A percentile compares a stretch with the other conserved stretches of the same genome.
Conservation (phyloP, 768 basidiomycete genomes). For the Lepiota brunneoincarnata region DNA sequence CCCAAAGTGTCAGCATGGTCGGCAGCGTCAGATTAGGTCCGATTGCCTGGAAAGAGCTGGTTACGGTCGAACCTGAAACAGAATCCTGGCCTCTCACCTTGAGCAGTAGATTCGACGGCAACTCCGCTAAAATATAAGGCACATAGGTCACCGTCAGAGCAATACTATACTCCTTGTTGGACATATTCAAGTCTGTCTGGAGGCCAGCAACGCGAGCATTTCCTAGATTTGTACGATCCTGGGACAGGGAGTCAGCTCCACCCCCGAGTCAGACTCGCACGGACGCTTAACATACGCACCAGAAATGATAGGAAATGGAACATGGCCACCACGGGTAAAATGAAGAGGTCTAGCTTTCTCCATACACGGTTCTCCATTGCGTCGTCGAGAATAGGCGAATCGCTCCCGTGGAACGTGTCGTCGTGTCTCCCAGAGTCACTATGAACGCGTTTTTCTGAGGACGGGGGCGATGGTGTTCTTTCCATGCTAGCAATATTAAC, state of each 20-base stretch:
- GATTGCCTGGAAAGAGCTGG: constrained; percentile 31
- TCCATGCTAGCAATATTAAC: constrained; percentile 18
- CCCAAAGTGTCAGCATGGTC: constrained; percentile 63
- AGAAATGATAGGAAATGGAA: constrained; percentile 56
- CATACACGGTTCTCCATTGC: constrained; percentile 40
- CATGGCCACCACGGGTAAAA: constrained; percentile 46
- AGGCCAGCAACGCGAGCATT: constrained; percentile 65
- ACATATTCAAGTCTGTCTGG: constrained; percentile 50
- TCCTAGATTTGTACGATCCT: constrained; percentile 55
- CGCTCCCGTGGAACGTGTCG: constrained; percentile 18
- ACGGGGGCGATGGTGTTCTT: constrained; percentile 20
- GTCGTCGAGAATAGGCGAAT: constrained; percentile 20
- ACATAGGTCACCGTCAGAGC: constrained; percentile 47
- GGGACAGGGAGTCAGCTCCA: background rate
- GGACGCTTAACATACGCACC: constrained; percentile 27
- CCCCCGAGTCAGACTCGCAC: background rate
- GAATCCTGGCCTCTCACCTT: constrained; percentile 31
- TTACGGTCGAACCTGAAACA: background rate
- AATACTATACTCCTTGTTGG: constrained; percentile 46
- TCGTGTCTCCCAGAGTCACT: constrained; percentile 20
- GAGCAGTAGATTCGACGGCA: constrained; percentile 62
- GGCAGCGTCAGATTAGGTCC: constrained; percentile 61
- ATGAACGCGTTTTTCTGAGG: constrained; percentile 27
- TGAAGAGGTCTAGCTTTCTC: constrained; percentile 46
- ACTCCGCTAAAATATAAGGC: constrained; percentile 56